Evolutionary conservation across 2,329 filamentous ascomycete genomes (phyloP).

Genomic region (Pseudopyrenochaeta lycopersici): DNA sequence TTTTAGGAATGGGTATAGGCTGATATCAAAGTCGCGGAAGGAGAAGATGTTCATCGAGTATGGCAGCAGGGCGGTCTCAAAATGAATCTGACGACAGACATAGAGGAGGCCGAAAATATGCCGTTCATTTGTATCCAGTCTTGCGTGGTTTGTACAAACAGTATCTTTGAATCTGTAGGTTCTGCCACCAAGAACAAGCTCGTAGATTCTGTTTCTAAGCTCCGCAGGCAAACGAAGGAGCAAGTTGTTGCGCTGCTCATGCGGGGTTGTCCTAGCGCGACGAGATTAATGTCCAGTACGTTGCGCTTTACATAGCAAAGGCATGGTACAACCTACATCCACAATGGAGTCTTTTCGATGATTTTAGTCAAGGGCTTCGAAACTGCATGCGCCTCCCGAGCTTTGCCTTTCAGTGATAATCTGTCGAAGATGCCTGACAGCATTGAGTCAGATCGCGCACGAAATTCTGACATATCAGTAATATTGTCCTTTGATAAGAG

Average conservation of each 20-base stretch:
- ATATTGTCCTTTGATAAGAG: background rate
- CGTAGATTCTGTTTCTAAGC: constrained; percentile 7
- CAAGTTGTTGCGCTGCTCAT: background rate
- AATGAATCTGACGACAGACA: constrained; percentile 15
- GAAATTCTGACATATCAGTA: background rate
- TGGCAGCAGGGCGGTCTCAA: constrained; percentile 11
- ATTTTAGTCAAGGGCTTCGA: background rate
- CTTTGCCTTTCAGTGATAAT: background rate
- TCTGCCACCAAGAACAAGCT: constrained; percentile 2
- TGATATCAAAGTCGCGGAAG: constrained; percentile 1
- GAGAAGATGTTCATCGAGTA: constrained; percentile 1
- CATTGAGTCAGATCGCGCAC: background rate
- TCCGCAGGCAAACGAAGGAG: constrained; percentile 16
- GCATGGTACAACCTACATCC: background rate
- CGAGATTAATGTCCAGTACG: too few species aligned
- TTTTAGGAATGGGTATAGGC: background rate
- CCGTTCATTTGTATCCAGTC: background rate
- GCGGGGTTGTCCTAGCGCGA: background rate
- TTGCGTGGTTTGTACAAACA: background rate
- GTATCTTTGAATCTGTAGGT: constrained; percentile 1
- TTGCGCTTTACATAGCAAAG: too few species aligned
- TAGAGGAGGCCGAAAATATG: constrained; percentile 1
- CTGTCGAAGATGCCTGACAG: background rate
- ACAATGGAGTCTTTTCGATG: background rate
- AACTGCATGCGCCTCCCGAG: background rate